phyloP scores from a whole-genome alignment of 2,329 filamentous ascomycete species.

The Microsporum canis region DNA sequence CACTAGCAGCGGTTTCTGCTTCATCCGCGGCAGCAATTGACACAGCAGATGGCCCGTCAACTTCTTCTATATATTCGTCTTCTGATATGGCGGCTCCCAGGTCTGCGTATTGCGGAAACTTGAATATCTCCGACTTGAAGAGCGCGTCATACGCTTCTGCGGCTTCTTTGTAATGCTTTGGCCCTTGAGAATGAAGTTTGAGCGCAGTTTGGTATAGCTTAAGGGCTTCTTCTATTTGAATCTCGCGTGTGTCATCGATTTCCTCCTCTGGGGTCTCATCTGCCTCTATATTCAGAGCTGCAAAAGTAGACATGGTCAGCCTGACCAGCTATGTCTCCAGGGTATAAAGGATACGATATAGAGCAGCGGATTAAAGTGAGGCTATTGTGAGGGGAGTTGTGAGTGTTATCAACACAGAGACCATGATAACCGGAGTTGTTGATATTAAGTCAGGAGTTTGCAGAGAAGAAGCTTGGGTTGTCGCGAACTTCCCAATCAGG shows the following conservation, averaged over 20 bases:
- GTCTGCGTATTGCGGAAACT: conserved; percentile 55
- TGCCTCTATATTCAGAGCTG: conserved; percentile 84
- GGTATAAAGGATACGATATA: neutral
- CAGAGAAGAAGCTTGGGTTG: conserved; percentile 1
- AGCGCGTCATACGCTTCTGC: conserved; percentile 70
- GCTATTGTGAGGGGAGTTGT: neutral
- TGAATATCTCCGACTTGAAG: conserved; percentile 88
- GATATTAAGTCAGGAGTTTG: neutral
- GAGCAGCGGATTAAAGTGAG: neutral
- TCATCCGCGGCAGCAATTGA: conserved; percentile 44
- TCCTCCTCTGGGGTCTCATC: conserved; percentile 74
- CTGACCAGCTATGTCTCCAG: neutral
- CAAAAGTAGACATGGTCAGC: conserved; percentile 51
- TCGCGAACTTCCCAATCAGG: conserved; percentile 9
- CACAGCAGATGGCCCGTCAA: conserved; percentile 36
- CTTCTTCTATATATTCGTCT: conserved; percentile 38
- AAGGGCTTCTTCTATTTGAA: conserved; percentile 92
- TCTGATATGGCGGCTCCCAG: conserved; percentile 54
- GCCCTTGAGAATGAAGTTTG: conserved; percentile 81
- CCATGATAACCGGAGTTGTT: neutral
- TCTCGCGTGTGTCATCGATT: conserved; percentile 89
- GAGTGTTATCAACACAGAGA: neutral
- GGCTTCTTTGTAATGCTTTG: conserved; percentile 62
- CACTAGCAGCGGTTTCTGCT: conserved; percentile 65
- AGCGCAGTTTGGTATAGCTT: conserved; percentile 88